Evolutionary conservation across 148 eudicot species (phyloP).

Genomic region (Silene latifolia): DNA sequence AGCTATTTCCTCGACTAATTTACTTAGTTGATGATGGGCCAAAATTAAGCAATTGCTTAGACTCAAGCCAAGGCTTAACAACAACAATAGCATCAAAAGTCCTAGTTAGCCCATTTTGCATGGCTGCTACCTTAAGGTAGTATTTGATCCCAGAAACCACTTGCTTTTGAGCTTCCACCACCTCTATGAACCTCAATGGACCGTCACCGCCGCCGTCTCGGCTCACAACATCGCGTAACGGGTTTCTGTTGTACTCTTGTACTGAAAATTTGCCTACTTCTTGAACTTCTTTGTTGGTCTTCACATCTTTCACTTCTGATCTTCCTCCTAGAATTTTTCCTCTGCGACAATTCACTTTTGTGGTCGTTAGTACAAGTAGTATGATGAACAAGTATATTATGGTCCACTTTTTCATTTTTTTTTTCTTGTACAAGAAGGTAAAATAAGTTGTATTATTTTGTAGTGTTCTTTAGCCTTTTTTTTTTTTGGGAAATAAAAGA

Average conservation of each 20-base stretch:
- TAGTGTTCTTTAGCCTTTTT: no score
- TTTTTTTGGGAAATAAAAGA: background rate
- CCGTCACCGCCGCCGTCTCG: constrained; percentile 3
- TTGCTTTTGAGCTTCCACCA: constrained; percentile 63
- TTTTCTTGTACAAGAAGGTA: no score
- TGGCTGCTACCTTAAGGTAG: constrained; percentile 51
- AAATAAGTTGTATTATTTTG: background rate
- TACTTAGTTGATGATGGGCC: constrained; percentile 6
- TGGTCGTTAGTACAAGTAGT: background rate
- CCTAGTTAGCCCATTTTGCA: constrained; percentile 18
- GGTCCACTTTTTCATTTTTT: constrained; percentile 9
- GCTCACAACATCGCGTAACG: background rate
- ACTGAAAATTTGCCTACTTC: constrained; percentile 58
- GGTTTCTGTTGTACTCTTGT: constrained; percentile 40
- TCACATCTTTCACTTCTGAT: constrained; percentile 41
- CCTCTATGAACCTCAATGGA: constrained; percentile 38
- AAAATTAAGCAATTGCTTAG: constrained; percentile 48
- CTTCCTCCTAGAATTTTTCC: constrained; percentile 42
- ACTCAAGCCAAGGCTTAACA: constrained; percentile 55
- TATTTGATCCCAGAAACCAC: constrained; percentile 67
- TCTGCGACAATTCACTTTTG: constrained; percentile 19
- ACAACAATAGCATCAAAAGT: constrained; percentile 54
- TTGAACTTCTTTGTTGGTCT: constrained; percentile 50
- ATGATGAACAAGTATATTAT: background rate
- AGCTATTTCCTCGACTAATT: no score